These are phyloP conservation scores for Tolypocladium pustulatum DNA, from an alignment of 2,329 filamentous ascomycete genomes.

Conservation along the genomic window DNA sequence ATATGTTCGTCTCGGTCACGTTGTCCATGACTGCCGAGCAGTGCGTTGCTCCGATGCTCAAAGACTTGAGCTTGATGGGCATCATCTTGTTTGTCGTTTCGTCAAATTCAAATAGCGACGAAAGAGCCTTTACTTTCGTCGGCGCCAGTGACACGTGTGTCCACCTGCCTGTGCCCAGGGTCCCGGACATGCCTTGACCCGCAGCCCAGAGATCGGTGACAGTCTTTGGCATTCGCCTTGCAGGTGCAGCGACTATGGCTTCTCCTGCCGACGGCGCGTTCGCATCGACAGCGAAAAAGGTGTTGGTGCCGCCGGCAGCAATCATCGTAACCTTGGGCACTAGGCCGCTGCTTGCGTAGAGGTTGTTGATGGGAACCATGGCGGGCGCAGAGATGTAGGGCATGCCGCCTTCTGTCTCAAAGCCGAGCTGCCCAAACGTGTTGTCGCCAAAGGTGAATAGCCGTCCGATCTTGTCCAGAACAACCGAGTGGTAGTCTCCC, in stretches of 20 bases:
- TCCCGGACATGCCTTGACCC: conserved; percentile 75
- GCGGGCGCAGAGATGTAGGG: conserved; percentile 59
- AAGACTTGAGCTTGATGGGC: conserved; percentile 65
- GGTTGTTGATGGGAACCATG: conserved; percentile 56
- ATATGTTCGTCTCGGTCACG: conserved; percentile 54
- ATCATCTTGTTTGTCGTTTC: conserved; percentile 56
- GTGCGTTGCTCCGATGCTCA: conserved; percentile 74
- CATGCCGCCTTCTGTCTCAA: conserved; percentile 54
- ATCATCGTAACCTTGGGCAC: conserved; percentile 62
- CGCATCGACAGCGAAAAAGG: conserved; percentile 79
- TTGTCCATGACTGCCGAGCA: conserved; percentile 77
- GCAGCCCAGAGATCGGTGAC: conserved; percentile 69
- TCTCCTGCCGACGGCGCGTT: conserved; percentile 29
- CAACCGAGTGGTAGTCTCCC: conserved; percentile 79
- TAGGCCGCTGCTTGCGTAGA: conserved; percentile 59
- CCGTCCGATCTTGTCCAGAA: conserved; percentile 62
- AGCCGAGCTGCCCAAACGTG: conserved; percentile 80
- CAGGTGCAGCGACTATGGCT: conserved; percentile 13
- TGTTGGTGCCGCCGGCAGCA: conserved; percentile 77
- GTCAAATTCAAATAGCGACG: conserved; percentile 78
- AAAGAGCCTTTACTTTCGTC: conserved; percentile 72
- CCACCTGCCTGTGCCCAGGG: conserved; percentile 78
- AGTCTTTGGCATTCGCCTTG: conserved; percentile 19
- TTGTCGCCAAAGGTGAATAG: conserved; percentile 91
- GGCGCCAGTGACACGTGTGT: conserved; percentile 73